Percentiles rank a stretch among this genome's conserved stretches.
These are phyloP conservation scores for Raffaelea albimanens DNA, from an alignment of 2,329 filamentous ascomycete genomes.

Conservation along the genomic window DNA sequence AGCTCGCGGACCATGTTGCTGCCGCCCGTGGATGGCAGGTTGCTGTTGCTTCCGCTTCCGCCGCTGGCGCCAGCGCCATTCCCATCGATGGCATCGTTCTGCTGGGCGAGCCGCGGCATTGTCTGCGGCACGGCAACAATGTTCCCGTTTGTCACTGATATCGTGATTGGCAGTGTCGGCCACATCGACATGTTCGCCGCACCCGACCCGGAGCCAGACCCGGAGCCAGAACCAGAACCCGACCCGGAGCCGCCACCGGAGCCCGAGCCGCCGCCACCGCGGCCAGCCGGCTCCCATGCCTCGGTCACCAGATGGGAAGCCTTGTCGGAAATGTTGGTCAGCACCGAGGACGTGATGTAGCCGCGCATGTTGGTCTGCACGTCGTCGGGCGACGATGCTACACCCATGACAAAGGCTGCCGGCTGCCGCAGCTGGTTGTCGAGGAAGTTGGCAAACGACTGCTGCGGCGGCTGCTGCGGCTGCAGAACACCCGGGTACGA, in stretches of 20 bases:
- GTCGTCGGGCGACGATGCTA: slow-evolving; percentile 22
- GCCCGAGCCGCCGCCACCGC: not conserved
- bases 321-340: slow-evolving; percentile 29
- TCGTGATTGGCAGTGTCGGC: slow-evolving; percentile 1
- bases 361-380: slow-evolving; percentile 25
- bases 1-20: slow-evolving; percentile 41
- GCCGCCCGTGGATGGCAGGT: slow-evolving; percentile 16
- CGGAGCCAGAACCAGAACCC: not conserved
- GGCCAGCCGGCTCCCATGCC: slow-evolving; percentile 28
- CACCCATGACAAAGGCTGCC: slow-evolving; percentile 30
- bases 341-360: slow-evolving; percentile 28
- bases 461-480: slow-evolving; percentile 30
- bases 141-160: too few species aligned
- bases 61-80: not conserved
- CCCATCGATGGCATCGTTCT: too few species aligned
- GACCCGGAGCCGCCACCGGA: not conserved
- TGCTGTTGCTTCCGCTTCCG: slow-evolving; percentile 11
- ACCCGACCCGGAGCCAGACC: not conserved
- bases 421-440: slow-evolving; percentile 40
- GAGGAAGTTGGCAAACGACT: slow-evolving; percentile 59
- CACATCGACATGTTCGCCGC: not conserved
- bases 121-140: too few species aligned
- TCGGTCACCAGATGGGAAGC: slow-evolving; percentile 26
- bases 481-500: slow-evolving; percentile 66
- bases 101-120: too few species aligned